Base-by-base conservation (phyloP, 2,329 filamentous ascomycete genomes). In the Fusarium sp. region DNA sequence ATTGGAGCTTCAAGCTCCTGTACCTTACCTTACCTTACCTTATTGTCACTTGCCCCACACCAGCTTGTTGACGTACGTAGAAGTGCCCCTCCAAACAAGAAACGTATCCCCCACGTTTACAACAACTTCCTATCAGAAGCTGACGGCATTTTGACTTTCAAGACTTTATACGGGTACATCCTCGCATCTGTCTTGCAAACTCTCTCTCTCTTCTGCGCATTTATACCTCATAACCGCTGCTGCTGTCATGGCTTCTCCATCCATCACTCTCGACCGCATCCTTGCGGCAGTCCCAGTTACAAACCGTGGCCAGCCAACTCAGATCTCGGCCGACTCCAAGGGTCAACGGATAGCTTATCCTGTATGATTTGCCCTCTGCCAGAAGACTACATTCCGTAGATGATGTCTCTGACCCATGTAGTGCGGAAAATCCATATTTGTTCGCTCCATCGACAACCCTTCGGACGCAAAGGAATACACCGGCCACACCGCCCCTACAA, bases 381-480 rank as follows among this genome's bases (percentile, higher is more conserved):
- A 53, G 39, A 31, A 57, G 33, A 27, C 22, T 31, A n/a, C 49
- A 44, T 42, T 15, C 33, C 52, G 57, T 42, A 50, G 33, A 58
- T n/a, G 38, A 45, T 29, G 44, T 65, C 35, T 42, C 70, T 73
- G 66, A 73, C 57, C 45, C 50, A 62, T 55, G 17, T 76, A 97
- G 94, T 95, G 94, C 58, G 95, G 94, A 79, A 98, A 98, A 86
- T 98, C 95, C 70, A 92, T 99, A 83, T 98, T 98, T 84, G 87
- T 99, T 52, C 94, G 96, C 76, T 95, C 92, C 71, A 97, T 99
- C 84, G 95, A 99, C 84, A 86, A 96, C 80, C 95, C 95, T 57
- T 88, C 93, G 73, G 83, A 92, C 71, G 91, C 91, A 81, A 94
- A 93, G 79, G 95, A 99, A 83, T 99, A 98, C 84, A 97, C 92